phyloP scores from a whole-genome alignment of 257 asterid species.

The Solanum pinnatisectum region DNA sequence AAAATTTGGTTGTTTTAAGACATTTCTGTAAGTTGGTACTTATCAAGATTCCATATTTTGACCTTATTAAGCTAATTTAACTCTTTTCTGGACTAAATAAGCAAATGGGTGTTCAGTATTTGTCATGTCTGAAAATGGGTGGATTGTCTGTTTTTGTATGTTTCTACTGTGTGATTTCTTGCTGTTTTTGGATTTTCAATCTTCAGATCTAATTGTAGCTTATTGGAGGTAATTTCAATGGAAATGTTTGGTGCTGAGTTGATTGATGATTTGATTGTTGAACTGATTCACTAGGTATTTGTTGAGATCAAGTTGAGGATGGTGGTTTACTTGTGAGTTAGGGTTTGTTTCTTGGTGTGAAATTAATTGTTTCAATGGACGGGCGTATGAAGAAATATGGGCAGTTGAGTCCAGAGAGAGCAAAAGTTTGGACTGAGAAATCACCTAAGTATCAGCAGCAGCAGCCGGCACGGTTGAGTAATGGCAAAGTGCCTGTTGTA shows the following conservation, averaged over 20 bases:
- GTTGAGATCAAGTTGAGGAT: neutral
- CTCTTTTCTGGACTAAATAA: neutral
- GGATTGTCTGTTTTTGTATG: neutral
- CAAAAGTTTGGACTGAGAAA: slow-evolving; percentile 90
- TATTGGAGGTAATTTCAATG: neutral
- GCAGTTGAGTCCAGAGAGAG: slow-evolving; percentile 79
- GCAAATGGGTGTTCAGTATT: neutral
- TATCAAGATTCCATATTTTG: neutral
- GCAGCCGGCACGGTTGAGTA: slow-evolving; percentile 17
- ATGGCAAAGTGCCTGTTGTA: slow-evolving; percentile 51
- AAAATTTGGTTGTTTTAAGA: neutral
- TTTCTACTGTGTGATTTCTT: neutral
- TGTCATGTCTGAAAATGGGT: neutral
- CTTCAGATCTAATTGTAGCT: neutral
- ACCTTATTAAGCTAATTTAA: neutral
- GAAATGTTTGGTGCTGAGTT: neutral
- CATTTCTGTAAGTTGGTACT: neutral
- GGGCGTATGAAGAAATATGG: slow-evolving; percentile 52
- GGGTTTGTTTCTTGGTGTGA: neutral
- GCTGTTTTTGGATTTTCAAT: neutral
- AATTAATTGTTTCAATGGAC: slow-evolving; percentile 21
- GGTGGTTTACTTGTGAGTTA: neutral
- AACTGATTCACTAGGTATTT: neutral
- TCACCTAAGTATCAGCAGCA: slow-evolving; percentile 58
- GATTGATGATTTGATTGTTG: neutral